phyloP scores from a whole-genome alignment of 768 basidiomycete species.

The Kwoniella sp. region DNA sequence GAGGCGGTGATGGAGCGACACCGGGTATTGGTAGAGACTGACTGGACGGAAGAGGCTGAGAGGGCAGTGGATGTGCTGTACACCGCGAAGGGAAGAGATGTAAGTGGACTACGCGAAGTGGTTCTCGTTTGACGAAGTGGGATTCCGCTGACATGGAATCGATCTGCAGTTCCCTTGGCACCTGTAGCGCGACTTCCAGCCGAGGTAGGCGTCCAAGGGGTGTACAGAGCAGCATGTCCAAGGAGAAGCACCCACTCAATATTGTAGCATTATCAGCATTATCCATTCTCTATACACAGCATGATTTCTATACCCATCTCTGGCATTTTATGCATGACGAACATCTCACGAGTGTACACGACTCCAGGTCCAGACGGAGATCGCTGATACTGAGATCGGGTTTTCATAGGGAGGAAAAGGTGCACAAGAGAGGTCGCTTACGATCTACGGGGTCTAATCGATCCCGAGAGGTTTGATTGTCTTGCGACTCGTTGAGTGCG shows the following conservation, averaged over 20 bases:
- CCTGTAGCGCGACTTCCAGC: background rate
- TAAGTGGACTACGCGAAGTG: background rate
- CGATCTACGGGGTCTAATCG: no score
- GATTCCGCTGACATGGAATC: background rate
- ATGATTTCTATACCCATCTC: background rate
- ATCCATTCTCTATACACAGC: background rate
- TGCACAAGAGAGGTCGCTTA: no score
- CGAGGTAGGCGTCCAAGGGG: background rate
- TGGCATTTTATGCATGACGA: no score
- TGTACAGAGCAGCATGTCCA: no score
- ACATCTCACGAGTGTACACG: no score
- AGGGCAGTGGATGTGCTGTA: slow-evolving; percentile 13
- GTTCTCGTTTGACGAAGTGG: background rate
- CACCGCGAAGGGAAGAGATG: slow-evolving; percentile 18
- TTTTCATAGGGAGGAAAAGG: no score
- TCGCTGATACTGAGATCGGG: no score
- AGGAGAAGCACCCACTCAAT: no score
- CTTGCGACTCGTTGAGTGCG: no score
- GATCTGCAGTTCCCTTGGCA: background rate
- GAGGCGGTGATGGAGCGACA: slow-evolving; percentile 21
- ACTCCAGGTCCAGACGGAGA: no score
- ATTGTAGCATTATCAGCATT: slow-evolving; percentile 1
- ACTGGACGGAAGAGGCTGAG: slow-evolving; percentile 23
- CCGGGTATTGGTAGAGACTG: slow-evolving; percentile 25
- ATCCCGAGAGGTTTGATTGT: no score